Base-by-base conservation (phyloP, 2,329 filamentous ascomycete species). In the Helicocarpus griseus region DNA sequence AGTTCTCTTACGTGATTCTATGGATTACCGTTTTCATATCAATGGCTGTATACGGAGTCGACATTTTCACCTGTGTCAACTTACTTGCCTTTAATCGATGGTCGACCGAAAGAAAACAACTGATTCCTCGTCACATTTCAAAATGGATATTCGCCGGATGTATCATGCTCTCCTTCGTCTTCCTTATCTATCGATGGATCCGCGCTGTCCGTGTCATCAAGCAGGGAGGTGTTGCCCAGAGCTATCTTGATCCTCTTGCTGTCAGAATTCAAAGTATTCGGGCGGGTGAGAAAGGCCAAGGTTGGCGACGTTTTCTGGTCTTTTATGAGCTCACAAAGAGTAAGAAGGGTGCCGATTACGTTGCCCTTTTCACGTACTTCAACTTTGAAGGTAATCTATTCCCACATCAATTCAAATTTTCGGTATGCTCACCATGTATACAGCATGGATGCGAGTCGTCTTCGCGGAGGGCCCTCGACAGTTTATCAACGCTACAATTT, bases 131-230 rank as follows among this genome's bases (percentile, higher is more conserved):
- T 63, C 73, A 81, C 46, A 79, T 91, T 50, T 86, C 89, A 11
- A 94, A 93, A 72, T 96, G 90, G 89, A 90, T 98, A 66, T 98
- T 97, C 66, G 86, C 88, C 26, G 80, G 82, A 51, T 95, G 90
- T 67, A 97, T 98, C 64, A 85, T 97, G 57, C 76, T 93, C 33
- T 97, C 90, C 8, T 90, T 91, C 67, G 73, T 89, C 57, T 87
- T 97, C 58, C 77, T 94, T 26, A 76, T 73, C 14, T 93, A 86
- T 62, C 87, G 95, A 68, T 89, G 87, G 73, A 65, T 94, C 45
- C 81, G 86, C 50, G 89, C 91, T 24, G 72, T 85, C 55, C 82
- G 85, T 43, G 87, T 94, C 48, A 94, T 97, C 67, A 83, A 77
- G 59, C 81, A 88, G 53, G 87, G 87, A 51, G 89, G 90, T 57